Base-by-base conservation (phyloP, 768 basidiomycete genomes). In the Macrolepiota dolichaula region DNA sequence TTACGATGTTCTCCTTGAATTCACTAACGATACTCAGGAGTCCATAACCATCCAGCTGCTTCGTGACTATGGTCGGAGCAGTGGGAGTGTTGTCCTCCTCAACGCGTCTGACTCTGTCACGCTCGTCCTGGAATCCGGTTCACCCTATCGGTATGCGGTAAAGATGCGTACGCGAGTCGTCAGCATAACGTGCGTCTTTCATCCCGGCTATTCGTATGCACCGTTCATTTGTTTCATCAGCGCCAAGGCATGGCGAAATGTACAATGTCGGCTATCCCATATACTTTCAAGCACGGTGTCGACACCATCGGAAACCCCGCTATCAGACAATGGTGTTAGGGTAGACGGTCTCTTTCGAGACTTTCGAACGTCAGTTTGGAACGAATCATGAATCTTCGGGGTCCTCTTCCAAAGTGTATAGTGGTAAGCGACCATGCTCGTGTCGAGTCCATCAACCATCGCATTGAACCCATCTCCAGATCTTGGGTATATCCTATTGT, bases 331-430 rank as follows among this genome's bases (percentile, higher is more conserved):
- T 58, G 87, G 87, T 17, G 77, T 89, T 66, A 82, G 78, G 2
- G 84, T 89, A 53, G 86, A 89, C 69, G 83, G 81, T 61, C 74
- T 85, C 57, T 89, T 87, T 85, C 78, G 83, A 64, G 87, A 89
- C 67, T 79, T 85, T 72, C 81, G 84, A 58, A 84, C 85, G 68
- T 85, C 76, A 66, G 77, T 87, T 65, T 87, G 85, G 85, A 79
- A 79, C 62, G 83, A 85, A 56, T 72, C 78, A 63, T 72, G 51
- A 68, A 29, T n/a, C 7, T 29, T 4, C n/a, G 3, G 50, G 29
- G n/a, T 12, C 36, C 22, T 22, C 7, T 38, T 5, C 19, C 19
- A 13, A 38, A 11, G 15, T 4, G 13, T 3, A 27, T 35, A 59
- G 53, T 35, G 19, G 22, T 24, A 53, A 32, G 51, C 29, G 5